These are phyloP conservation scores for Annulohypoxylon moriforme DNA, from an alignment of 495 filamentous ascomycete species.

Conservation along the genomic window DNA sequence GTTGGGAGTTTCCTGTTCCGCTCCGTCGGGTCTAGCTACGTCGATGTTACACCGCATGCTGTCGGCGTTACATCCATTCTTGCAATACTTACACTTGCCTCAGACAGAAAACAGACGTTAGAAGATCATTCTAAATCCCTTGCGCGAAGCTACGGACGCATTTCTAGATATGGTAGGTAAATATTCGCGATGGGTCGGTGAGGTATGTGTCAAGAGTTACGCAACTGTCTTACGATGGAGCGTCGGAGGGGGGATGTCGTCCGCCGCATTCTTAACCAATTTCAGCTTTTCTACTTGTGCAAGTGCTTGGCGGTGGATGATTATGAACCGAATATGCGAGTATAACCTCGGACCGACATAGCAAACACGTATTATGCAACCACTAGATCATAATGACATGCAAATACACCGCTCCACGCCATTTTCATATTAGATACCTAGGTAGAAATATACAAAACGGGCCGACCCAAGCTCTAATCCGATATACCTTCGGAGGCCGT, in stretches of 20 bases:
- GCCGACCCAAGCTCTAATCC: constrained; percentile 1
- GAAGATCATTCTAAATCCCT: background rate
- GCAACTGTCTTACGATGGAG: background rate
- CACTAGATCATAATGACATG: background rate
- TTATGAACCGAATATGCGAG: background rate
- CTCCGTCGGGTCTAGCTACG: background rate
- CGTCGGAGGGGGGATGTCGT: background rate
- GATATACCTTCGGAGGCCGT: background rate
- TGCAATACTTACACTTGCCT: background rate
- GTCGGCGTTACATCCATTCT: background rate
- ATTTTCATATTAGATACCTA: constrained; percentile 10
- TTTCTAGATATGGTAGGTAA: constrained; percentile 1
- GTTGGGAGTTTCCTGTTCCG: constrained; percentile 6
- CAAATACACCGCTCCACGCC: background rate
- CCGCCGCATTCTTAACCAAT: background rate
- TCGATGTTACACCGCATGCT: background rate
- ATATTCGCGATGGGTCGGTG: background rate
- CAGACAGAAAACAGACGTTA: background rate
- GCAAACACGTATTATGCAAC: background rate
- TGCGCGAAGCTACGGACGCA: background rate
- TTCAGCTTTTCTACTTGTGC: background rate
- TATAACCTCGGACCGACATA: constrained; percentile 9
- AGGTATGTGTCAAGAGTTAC: background rate
- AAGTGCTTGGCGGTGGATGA: background rate
- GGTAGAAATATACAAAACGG: constrained; percentile 20